phyloP scores from a whole-genome alignment of 768 basidiomycete species.

The Crucibulum laeve region DNA sequence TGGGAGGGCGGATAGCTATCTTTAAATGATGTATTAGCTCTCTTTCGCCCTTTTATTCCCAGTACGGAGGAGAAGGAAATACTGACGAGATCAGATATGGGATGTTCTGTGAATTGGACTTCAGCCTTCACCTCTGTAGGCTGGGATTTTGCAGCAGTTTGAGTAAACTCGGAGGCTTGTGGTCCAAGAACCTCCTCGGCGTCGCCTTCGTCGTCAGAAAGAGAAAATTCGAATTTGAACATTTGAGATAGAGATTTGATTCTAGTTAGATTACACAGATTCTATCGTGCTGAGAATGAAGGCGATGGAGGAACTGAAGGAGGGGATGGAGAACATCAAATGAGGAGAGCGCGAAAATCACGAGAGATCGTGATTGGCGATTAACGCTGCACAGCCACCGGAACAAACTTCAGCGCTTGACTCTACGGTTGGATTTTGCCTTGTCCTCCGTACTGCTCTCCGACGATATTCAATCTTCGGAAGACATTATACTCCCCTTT shows the following conservation, averaged over 20 bases:
- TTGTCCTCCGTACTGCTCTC: too few species aligned
- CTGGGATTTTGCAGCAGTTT: conserved; percentile 1
- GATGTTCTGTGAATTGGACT: conserved; percentile 25
- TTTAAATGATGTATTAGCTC: conserved; percentile 7
- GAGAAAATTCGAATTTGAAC: conserved; percentile 72
- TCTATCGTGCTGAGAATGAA: too few species aligned
- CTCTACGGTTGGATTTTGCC: too few species aligned
- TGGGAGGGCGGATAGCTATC: conserved; percentile 67
- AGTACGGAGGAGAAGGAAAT: conserved; percentile 8
- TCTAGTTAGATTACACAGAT: too few species aligned
- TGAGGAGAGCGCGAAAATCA: too few species aligned
- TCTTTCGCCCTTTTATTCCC: background rate
- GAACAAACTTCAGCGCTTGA: too few species aligned
- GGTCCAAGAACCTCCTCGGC: conserved; percentile 6
- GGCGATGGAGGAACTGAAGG: too few species aligned
- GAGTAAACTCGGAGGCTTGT: background rate
- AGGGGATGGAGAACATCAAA: too few species aligned
- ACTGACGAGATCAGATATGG: conserved; percentile 31
- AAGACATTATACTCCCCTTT: too few species aligned
- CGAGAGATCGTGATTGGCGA: too few species aligned
- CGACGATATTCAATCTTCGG: too few species aligned
- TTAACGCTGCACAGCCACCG: too few species aligned
- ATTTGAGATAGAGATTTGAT: conserved; percentile 24
- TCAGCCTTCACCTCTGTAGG: conserved; percentile 1
- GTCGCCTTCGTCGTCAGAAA: conserved; percentile 37